phyloP scores from a whole-genome alignment of 805 yeast genomes.

The Barnettozyma californica region DNA sequence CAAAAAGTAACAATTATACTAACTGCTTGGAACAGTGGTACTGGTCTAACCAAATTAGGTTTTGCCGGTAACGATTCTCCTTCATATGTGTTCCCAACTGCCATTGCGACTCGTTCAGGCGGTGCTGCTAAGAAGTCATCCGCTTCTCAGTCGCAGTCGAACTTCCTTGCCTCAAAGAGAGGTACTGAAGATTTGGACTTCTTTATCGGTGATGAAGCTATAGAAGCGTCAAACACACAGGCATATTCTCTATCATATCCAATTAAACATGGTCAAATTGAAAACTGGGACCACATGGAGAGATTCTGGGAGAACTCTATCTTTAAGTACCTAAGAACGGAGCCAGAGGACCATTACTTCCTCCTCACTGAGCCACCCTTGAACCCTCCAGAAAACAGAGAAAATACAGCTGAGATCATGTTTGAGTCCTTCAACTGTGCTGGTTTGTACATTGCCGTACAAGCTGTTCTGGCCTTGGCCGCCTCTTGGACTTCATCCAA shows the following conservation, averaged over 20 bases:
- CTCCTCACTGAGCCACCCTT: constrained; percentile 96
- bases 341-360: constrained; percentile 98
- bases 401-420: constrained; percentile 97
- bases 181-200: constrained; percentile 94
- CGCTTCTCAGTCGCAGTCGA: constrained; percentile 36
- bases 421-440: constrained; percentile 98
- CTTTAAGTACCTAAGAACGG: constrained; percentile 93
- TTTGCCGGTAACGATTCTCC: constrained; percentile 99
- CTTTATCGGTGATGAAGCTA: constrained; percentile 92
- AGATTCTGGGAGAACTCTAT: constrained; percentile 97
- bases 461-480: constrained; percentile 96
- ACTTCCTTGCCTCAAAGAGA: constrained; percentile 48
- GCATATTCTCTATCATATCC: constrained; percentile 86
- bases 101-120: constrained; percentile 66
- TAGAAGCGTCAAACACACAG: constrained; percentile 87
- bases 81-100: constrained; percentile 95
- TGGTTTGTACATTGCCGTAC: constrained; percentile 96
- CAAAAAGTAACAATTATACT: constrained; percentile 8
- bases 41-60: constrained; percentile 95
- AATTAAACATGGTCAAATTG: constrained; percentile 95
- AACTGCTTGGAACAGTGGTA: constrained; percentile 63
- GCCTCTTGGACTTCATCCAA: constrained; percentile 98
- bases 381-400: constrained; percentile 99
- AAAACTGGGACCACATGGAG: constrained; percentile 99
- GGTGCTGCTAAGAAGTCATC: constrained; percentile 38